phyloP scores from a whole-genome alignment of 805 yeast genomes.

The Osmozyma mogii region DNA sequence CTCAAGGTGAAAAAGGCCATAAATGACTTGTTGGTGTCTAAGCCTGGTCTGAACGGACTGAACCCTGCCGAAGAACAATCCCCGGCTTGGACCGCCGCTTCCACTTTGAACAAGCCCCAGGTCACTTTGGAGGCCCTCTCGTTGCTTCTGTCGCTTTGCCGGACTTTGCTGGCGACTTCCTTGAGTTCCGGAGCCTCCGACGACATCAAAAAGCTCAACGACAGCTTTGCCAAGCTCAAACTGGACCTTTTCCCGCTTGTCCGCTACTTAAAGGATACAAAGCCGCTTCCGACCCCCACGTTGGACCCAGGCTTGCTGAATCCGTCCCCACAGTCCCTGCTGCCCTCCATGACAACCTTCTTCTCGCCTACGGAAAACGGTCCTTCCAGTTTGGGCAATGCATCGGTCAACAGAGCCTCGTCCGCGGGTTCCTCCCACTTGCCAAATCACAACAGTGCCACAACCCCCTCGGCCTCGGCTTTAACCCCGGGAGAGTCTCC shows the following conservation, averaged over 20 bases:
- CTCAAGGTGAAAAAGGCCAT: constrained; percentile 54
- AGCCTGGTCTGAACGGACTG: too few species aligned
- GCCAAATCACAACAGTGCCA: too few species aligned
- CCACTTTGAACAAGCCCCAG: constrained; percentile 27
- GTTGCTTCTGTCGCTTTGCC: constrained; percentile 27
- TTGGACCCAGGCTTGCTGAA: constrained; percentile 30
- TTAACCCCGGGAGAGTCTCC: not conserved
- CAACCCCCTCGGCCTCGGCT: constrained; percentile 1
- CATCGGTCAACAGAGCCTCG: not conserved
- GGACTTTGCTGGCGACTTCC: constrained; percentile 29
- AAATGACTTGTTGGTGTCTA: constrained; percentile 31
- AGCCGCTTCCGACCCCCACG: constrained; percentile 63
- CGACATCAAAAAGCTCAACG: constrained; percentile 38
- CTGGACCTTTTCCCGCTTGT: constrained; percentile 61
- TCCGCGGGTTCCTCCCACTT: too few species aligned
- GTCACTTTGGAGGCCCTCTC: constrained; percentile 29
- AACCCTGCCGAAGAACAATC: too few species aligned
- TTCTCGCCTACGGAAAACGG: constrained; percentile 2
- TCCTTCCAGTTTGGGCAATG: not conserved
- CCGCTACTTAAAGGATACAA: constrained; percentile 52
- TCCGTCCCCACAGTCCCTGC: constrained; percentile 21
- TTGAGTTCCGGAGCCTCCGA: not conserved
- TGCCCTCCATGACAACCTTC: constrained; percentile 5
- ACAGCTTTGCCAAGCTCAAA: constrained; percentile 47
- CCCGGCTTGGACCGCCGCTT: constrained; percentile 22